Percentiles rank a stretch among this genome's conserved stretches.
Evolutionary conservation across 2,329 filamentous ascomycete genomes (phyloP).

Genomic region (Blumeria hordei): DNA sequence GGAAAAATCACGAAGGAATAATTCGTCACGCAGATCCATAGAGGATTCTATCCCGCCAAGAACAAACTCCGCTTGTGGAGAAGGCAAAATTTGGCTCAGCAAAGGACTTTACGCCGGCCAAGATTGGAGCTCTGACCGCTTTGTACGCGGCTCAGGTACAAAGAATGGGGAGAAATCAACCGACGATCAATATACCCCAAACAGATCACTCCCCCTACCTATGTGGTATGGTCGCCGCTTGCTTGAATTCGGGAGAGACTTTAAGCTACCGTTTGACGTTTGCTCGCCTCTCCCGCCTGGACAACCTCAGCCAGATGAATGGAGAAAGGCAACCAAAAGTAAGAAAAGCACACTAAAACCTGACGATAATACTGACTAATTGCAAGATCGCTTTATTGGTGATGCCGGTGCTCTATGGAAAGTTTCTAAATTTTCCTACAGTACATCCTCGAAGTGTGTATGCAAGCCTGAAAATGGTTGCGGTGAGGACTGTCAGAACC

Average conservation of each 20-base stretch:
- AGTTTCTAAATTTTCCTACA: constrained; percentile 48
- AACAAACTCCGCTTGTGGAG: constrained; percentile 6
- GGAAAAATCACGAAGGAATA: constrained; percentile 1
- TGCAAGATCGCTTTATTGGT: constrained; percentile 65
- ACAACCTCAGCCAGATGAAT: constrained; percentile 80
- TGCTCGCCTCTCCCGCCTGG: constrained; percentile 70
- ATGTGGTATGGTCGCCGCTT: constrained; percentile 54
- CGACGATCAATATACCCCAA: constrained; percentile 26
- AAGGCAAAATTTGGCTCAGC: constrained; percentile 31
- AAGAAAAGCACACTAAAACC: constrained; percentile 15
- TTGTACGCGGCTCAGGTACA: constrained; percentile 7
- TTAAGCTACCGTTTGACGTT: constrained; percentile 72
- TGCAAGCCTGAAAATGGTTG: constrained; percentile 61
- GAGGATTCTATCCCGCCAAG: constrained; percentile 3
- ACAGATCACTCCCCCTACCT: constrained; percentile 43
- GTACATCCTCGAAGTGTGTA: constrained; percentile 54
- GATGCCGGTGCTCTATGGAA: constrained; percentile 63
- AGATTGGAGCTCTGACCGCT: constrained; percentile 9
- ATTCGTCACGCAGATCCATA: neutral
- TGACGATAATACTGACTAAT: neutral
- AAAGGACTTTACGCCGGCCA: constrained; percentile 81
- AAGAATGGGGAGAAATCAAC: constrained; percentile 27
- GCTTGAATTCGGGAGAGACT: constrained; percentile 51
- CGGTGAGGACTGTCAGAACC: constrained; percentile 74
- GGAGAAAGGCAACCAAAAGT: constrained; percentile 83